Base-by-base conservation (phyloP, 768 basidiomycete genomes). In the Hygrocybe coccinea region DNA sequence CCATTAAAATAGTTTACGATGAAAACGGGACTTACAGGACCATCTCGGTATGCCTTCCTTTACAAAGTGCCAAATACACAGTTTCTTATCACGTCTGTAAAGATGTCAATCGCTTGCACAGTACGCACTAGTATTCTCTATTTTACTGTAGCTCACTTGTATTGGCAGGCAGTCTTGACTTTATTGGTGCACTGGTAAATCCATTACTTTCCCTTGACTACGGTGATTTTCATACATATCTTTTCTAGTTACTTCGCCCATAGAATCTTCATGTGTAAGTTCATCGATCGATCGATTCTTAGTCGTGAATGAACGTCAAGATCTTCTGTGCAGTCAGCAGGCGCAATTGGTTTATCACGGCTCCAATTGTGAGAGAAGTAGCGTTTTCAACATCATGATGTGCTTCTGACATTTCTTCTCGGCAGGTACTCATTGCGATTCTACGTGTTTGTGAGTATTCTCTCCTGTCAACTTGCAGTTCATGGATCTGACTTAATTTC, bases 181-280 rank as follows among this genome's bases (percentile, higher is more conserved):
- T 74, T 76, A 39, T 63, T 71, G 3, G 74, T 76, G 9, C 76
- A 77, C 39, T 74, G 75, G 76, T 77, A 56, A 33, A 62, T 24
- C 24, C 10, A 1, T 45, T 35, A 36, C 19, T 24, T 15, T 33
- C 22, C 24, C n/a, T 0, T 2, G 41, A 15, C 24, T 14, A 56
- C 19, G 19, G 36, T 11, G 14, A 44, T 17, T 22, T 33, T 19
- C 2, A 24, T 25, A 9, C 22, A 43, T 39, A 5, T 15, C 5
- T 48, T 22, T 17, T 19, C 15, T 12, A 74, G 74, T 52, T 75
- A 73, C 47, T 73, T 70, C 25, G 61, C 65, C 0, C 68, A 68
- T 46, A 67, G 73, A 24, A 73, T 74, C 56, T 67, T 67, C 54
- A 65, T 65, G 55, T 48, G 64, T 61, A 44, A 34, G 63, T 34